These are phyloP conservation scores for Heritiera fomes DNA, from an alignment of 345 rosid genomes.

Conservation along the genomic window DNA sequence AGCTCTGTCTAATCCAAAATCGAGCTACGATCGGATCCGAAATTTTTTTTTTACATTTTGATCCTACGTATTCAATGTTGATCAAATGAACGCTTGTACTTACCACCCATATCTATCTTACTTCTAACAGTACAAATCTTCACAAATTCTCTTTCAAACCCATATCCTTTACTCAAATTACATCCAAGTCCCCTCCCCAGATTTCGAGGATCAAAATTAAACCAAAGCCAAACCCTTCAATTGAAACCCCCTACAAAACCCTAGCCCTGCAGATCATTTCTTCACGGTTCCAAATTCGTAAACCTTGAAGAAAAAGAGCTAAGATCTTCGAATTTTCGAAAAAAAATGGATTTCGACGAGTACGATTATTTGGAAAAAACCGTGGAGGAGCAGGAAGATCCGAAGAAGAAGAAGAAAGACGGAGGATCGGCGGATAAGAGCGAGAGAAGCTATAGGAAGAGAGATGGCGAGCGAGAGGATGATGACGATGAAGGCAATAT, in stretches of 20 bases:
- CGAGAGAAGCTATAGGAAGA: conserved; percentile 76
- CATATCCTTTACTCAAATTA: background rate
- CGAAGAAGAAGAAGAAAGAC: conserved; percentile 47
- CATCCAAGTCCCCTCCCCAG: background rate
- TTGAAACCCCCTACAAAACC: conserved; percentile 28
- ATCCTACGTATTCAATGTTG: too few relatives aligned
- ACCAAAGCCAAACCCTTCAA: background rate
- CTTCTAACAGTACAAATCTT: too few relatives aligned
- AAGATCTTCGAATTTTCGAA: conserved; percentile 5
- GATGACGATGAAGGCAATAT: conserved; percentile 46
- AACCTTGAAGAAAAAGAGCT: conserved; percentile 30
- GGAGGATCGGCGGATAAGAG: conserved; percentile 47
- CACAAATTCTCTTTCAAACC: too few relatives aligned
- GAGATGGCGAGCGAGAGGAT: conserved; percentile 46
- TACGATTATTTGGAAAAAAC: conserved; percentile 93
- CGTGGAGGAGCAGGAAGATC: conserved; percentile 56
- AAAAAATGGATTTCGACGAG: conserved; percentile 82
- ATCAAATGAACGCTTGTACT: too few relatives aligned
- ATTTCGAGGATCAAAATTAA: conserved; percentile 2
- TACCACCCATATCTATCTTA: too few relatives aligned
- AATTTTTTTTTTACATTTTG: too few relatives aligned
- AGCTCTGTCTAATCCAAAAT: too few relatives aligned
- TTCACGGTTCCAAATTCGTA: conserved; percentile 10
- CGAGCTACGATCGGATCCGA: too few relatives aligned
- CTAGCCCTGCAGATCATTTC: background rate